Evolutionary conservation across 495 filamentous ascomycete species (phyloP), one percentile per base, ranked within the genome.

Genomic region (Hypomontagnella monticulosa): DNA sequence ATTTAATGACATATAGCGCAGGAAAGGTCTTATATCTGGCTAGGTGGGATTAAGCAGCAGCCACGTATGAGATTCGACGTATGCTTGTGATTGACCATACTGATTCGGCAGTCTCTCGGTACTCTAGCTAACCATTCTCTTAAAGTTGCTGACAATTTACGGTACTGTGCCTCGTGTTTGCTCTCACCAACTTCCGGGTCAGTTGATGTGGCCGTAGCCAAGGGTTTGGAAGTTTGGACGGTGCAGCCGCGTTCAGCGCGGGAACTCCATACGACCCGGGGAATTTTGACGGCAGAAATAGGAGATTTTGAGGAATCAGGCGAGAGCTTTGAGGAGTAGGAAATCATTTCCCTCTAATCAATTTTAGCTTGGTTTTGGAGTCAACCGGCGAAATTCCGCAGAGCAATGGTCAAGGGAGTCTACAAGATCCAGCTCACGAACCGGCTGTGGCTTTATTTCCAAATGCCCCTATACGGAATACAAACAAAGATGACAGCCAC

Each of bases 1-100:
- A 69, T 69, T 63, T 54, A 69, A 69, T 69, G 66, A 69, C 66
- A 69, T 69, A 69, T 69, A 69, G 53, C 59, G 60, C 66, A 69
- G 54, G 49, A 60, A 48, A 63, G 66, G 66, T 60, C 66, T 63
- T 69, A 56, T 69, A 69, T 69, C 59, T 63, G 66, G 66, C 66
- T 69, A 63, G 66, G 66, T 69, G 66, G 55, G 66, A 69, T 69
- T 69, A 63, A 69, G 59, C 60, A 69, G 59, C 60, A 69, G 66
- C 66, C 66, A 69, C 66, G 66, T 69, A 69, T 69, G 59, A 60
- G 66, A 63, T 30, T 63, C 50, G 46, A 59, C 60, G 56, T 63
- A 63, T 41, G 52, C 65, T 46, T 68, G 54, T 68, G 65, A 68
- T 63, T 68, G 59, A 68, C 44, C 41, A 59, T 68, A 63, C 65